Base-by-base conservation (phyloP, 257 asterid species). In the Salvia splendens region DNA sequence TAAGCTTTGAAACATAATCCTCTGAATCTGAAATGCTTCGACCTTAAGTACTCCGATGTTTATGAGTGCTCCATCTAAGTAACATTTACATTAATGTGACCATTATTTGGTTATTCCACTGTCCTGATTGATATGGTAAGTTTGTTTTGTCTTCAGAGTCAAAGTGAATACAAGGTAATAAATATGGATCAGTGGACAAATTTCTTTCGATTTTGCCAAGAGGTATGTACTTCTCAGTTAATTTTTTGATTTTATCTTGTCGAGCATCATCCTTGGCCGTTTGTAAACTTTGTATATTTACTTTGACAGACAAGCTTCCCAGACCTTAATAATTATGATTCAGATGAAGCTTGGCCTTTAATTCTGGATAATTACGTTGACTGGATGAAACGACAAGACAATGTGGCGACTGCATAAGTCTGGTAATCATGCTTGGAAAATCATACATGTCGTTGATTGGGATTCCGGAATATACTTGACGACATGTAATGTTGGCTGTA, bases 101-200 rank as follows among this genome's bases (percentile, higher is more conserved):
- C 3, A 16, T 1, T 12, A 11, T 51, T 46, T 49, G 14, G 47
- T 43, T 50, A 16, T 35, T 41, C 48, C 30, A 0, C 4, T 14
- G 45, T 36, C 38, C 40, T 49, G 24, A 10, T 48, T 70, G 54
- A 47, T 51, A 20, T 48, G 56, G 24, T 65, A 33, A 50, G 2
- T 64, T 63, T 77, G 30, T 64, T 70, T 52, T 67, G 47, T 17
- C 68, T 40, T 74, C 89, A 92, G 96, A 63, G 68, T 49, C 96
- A 89, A 77, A 78, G 54, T 12, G 98, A 89, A 61, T 89, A 89
- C 87, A 89, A 85, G 83, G 92, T 82, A 61, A 76, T 92, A 73
- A 92, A 87, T 78, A 60, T 85, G 95, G 98, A 92, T 81, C 98
- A 92, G 72, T 92, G 98, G 98, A 86, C 86, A 82, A 92, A 88